Evolutionary conservation across 2,329 filamentous ascomycete species (phyloP).

Genomic region (Emergomyces orientalis): DNA sequence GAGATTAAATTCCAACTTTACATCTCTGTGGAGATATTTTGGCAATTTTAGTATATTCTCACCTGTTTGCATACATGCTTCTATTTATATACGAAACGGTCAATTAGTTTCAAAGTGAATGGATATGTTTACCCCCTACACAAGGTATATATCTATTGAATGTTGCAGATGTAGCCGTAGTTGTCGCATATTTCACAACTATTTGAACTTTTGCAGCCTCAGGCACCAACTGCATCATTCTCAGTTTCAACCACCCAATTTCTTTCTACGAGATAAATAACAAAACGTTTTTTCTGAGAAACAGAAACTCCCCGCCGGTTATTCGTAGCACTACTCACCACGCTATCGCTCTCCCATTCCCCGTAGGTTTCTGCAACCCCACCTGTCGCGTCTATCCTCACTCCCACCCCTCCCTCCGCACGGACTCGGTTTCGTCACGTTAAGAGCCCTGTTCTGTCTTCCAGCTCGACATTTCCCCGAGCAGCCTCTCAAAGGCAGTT

Average conservation of each 20-base stretch:
- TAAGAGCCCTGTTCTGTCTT: background rate
- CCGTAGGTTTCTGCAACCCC: background rate
- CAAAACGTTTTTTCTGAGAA: background rate
- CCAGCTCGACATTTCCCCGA: background rate
- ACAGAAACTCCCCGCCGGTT: background rate
- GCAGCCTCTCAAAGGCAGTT: background rate
- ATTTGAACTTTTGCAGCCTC: background rate
- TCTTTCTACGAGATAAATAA: background rate
- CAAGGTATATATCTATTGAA: background rate
- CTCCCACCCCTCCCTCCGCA: background rate
- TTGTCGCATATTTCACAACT: background rate
- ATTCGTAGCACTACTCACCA: background rate
- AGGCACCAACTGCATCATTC: background rate
- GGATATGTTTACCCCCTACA: background rate
- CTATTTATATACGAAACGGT: background rate
- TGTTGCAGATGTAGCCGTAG: background rate
- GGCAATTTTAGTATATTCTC: background rate
- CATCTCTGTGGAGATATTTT: background rate
- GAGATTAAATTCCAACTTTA: background rate
- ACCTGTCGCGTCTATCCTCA: background rate
- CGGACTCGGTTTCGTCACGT: background rate
- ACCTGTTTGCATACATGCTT: background rate
- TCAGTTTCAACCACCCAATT: background rate
- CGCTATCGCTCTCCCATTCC: background rate
- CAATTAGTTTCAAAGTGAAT: background rate